phyloP scores from a whole-genome alignment of 2,329 filamentous ascomycete species.

The Ilyonectria robusta region DNA sequence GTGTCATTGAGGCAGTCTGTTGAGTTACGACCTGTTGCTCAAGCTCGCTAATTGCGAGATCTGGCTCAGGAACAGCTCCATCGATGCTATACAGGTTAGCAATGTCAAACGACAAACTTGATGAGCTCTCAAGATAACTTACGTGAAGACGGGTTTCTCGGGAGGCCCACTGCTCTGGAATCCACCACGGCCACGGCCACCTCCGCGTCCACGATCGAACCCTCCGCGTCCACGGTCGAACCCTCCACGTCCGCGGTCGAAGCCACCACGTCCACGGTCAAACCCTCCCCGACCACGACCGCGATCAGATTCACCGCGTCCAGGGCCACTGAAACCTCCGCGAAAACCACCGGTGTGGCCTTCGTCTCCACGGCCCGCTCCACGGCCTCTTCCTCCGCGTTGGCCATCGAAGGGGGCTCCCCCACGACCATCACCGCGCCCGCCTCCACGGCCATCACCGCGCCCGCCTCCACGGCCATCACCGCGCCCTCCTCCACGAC shows the following conservation, averaged over 20 bases:
- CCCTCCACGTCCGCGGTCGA: slow-evolving; percentile 35
- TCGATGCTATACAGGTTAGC: slow-evolving; percentile 43
- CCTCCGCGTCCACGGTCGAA: slow-evolving; percentile 41
- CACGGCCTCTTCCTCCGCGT: slow-evolving; percentile 35
- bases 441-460: slow-evolving; percentile 40
- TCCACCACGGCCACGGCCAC: slow-evolving; percentile 22
- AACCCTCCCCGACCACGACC: slow-evolving; percentile 37
- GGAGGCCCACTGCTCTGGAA: slow-evolving; percentile 26
- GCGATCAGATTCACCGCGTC: slow-evolving; percentile 27
- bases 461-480: slow-evolving; percentile 38
- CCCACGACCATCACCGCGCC: slow-evolving; percentile 40
- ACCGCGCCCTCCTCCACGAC: slow-evolving; percentile 36
- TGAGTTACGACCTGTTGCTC: slow-evolving; percentile 57
- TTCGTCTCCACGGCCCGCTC: slow-evolving; percentile 37
- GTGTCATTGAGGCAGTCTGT: slow-evolving; percentile 47
- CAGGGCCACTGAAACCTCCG: slow-evolving; percentile 28
- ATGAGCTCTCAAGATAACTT: slow-evolving; percentile 19
- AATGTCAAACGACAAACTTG: not conserved
- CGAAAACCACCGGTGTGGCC: slow-evolving; percentile 31
- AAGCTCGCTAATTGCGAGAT: slow-evolving; percentile 51
- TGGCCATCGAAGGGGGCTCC: slow-evolving; percentile 36
- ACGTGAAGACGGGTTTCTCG: slow-evolving; percentile 39
- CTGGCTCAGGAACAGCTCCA: slow-evolving; percentile 38
- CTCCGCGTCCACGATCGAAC: slow-evolving; percentile 18
- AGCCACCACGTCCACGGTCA: slow-evolving; percentile 33